Conservation (phyloP, 2,329 filamentous ascomycete genomes). For the Colletotrichum godetiae region DNA sequence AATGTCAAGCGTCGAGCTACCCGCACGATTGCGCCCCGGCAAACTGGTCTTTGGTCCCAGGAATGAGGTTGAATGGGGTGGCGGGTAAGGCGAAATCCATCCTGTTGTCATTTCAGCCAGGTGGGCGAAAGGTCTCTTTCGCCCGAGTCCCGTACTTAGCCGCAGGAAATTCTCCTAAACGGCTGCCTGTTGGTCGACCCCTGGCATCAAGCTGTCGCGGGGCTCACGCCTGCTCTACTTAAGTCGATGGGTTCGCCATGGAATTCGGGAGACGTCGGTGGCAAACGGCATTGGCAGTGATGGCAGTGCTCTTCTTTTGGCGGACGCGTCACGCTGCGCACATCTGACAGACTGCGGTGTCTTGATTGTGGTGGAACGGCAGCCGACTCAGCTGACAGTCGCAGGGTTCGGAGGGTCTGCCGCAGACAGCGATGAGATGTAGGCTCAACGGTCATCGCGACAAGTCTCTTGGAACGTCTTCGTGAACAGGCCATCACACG, state of each 20-base stretch:
- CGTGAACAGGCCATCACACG: too few species aligned
- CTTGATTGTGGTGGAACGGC: background rate
- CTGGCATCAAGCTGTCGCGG: background rate
- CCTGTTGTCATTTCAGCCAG: background rate
- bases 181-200: conserved; percentile 4
- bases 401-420: background rate
- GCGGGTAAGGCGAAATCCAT: conserved; percentile 13
- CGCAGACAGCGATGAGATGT: background rate
- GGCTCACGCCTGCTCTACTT: background rate
- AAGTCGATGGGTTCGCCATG: background rate
- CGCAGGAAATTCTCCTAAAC: conserved; percentile 1
- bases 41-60: conserved; percentile 10
- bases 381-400: background rate
- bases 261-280: background rate
- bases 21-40: conserved; percentile 20
- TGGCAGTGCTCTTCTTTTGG: background rate
- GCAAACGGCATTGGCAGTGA: background rate
- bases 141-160: background rate
- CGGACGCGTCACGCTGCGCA: background rate
- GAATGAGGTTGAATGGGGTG: conserved; percentile 12
- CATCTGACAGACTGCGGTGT: background rate
- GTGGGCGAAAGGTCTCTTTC: background rate
- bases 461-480: background rate
- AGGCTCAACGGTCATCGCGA: background rate
- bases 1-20: background rate